A percentile compares a stretch with the other conserved stretches of the same genome.
phyloP scores from a whole-genome alignment of 2,329 filamentous ascomycete genomes.

The Dothiorella sarmentorum region DNA sequence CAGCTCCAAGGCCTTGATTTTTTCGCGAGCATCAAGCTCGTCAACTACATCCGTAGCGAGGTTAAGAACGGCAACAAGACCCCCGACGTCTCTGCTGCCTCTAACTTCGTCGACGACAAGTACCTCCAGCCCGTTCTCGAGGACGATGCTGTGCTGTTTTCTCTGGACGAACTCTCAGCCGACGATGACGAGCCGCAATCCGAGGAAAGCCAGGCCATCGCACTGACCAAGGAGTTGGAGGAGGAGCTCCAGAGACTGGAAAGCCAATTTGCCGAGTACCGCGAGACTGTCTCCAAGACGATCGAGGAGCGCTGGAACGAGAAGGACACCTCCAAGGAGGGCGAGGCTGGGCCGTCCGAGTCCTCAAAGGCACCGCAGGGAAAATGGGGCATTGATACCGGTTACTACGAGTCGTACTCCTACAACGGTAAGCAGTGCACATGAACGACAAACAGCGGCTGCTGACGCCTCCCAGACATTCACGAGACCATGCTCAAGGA shows the following conservation, averaged over 20 bases:
- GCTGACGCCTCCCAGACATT: slow-evolving; percentile 58
- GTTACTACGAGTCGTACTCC: slow-evolving; percentile 64
- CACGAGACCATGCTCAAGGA: slow-evolving; percentile 97
- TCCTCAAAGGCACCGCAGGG: not conserved
- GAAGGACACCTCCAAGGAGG: slow-evolving; percentile 30
- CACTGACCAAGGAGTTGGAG: slow-evolving; percentile 15
- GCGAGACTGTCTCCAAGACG: slow-evolving; percentile 27
- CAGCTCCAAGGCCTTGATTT: slow-evolving; percentile 40
- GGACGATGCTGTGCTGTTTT: slow-evolving; percentile 85
- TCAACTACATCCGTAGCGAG: slow-evolving; percentile 49
- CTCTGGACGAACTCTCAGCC: slow-evolving; percentile 68
- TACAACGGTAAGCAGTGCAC: slow-evolving; percentile 57
- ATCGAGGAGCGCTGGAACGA: slow-evolving; percentile 34
- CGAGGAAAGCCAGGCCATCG: slow-evolving; percentile 20
- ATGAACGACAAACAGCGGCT: not conserved
- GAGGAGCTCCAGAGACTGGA: slow-evolving; percentile 28
- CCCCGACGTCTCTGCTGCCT: slow-evolving; percentile 57
- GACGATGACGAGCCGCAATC: slow-evolving; percentile 22
- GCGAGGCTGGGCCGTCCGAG: slow-evolving; percentile 27
- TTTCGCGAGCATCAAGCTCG: slow-evolving; percentile 42
- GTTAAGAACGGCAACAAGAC: slow-evolving; percentile 36
- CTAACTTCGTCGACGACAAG: slow-evolving; percentile 70
- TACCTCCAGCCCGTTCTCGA: slow-evolving; percentile 82
- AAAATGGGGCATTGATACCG: slow-evolving; percentile 52
- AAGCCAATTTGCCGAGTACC: slow-evolving; percentile 41